Evolutionary conservation across 1,139 yeast species (phyloP).

Genomic region (Zygosaccharomyces sapae): DNA sequence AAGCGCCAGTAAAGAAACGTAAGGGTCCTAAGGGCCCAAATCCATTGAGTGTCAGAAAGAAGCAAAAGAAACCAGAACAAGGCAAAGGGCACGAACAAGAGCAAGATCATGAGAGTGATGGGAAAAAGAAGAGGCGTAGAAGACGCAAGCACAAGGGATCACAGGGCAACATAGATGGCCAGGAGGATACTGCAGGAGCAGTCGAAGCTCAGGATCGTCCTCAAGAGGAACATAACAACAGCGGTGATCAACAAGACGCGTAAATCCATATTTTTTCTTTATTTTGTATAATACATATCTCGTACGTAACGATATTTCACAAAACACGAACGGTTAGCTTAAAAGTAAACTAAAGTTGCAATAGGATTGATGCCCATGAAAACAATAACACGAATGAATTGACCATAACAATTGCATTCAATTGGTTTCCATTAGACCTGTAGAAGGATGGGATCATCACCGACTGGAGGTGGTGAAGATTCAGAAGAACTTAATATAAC

Average conservation of each 20-base stretch:
- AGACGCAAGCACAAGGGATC: not conserved
- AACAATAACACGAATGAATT: too few species aligned
- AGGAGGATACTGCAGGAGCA: too few species aligned
- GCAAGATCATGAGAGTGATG: slow-evolving; percentile 6
- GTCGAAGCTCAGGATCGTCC: too few species aligned
- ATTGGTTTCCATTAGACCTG: not conserved
- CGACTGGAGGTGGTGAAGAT: slow-evolving; percentile 11
- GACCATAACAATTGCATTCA: not conserved
- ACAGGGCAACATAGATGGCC: not conserved
- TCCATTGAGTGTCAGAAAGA: slow-evolving; percentile 75
- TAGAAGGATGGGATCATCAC: slow-evolving; percentile 10
- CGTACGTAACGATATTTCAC: slow-evolving; percentile 3
- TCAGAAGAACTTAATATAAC: slow-evolving; percentile 50
- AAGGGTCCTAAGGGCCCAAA: slow-evolving; percentile 78
- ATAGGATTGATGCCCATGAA: slow-evolving; percentile 1
- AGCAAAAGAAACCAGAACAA: slow-evolving; percentile 25
- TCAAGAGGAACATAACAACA: too few species aligned
- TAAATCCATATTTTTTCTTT: too few species aligned
- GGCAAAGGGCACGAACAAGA: slow-evolving; percentile 8
- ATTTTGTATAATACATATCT: slow-evolving; percentile 1
- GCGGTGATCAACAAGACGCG: not conserved
- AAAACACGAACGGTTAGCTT: slow-evolving; percentile 4
- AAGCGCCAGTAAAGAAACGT: slow-evolving; percentile 42
- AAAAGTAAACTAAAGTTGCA: not conserved
- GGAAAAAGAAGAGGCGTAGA: slow-evolving; percentile 1